Evolutionary conservation across 2,329 filamentous ascomycete species (phyloP).

Genomic region (Dactylellina haptotyla): DNA sequence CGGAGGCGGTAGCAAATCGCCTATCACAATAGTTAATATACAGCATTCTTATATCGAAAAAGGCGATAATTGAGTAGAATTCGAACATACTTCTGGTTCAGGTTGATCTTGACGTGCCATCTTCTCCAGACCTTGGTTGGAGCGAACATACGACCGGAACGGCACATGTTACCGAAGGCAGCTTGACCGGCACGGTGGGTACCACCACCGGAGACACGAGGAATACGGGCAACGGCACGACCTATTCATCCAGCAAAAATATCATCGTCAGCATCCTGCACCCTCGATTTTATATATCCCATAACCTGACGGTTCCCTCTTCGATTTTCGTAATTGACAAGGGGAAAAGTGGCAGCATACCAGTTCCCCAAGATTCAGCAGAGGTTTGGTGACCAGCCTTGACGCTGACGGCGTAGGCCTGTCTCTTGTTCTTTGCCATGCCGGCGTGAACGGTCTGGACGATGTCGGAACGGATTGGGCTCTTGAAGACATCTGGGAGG

Average conservation of each 20-base stretch:
- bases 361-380: slow-evolving; percentile 99
- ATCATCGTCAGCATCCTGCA: not conserved
- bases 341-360: slow-evolving; percentile 70
- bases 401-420: slow-evolving; percentile 99
- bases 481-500: slow-evolving; percentile 95
- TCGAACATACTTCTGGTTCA: slow-evolving; percentile 83
- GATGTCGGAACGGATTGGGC: slow-evolving; percentile 98
- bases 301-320: not conserved
- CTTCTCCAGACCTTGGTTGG: slow-evolving; percentile 99
- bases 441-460: slow-evolving; percentile 97
- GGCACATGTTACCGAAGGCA: slow-evolving; percentile 99
- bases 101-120: slow-evolving; percentile 99
- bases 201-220: slow-evolving; percentile 99
- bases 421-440: slow-evolving; percentile 99
- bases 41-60: not conserved
- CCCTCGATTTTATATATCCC: slow-evolving; percentile 9
- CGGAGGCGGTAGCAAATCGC: slow-evolving; percentile 97
- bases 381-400: slow-evolving; percentile 99
- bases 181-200: slow-evolving; percentile 99
- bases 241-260: slow-evolving; percentile 66
- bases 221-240: slow-evolving; percentile 99
- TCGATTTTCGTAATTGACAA: slow-evolving; percentile 27
- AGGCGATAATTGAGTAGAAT: slow-evolving; percentile 45
- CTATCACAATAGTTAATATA: slow-evolving; percentile 62
- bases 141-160: slow-evolving; percentile 99